Evolutionary conservation across 495 filamentous ascomycete genomes (phyloP), one percentile per base, ranked within the genome.

Genomic region (Platismatia glauca): DNA sequence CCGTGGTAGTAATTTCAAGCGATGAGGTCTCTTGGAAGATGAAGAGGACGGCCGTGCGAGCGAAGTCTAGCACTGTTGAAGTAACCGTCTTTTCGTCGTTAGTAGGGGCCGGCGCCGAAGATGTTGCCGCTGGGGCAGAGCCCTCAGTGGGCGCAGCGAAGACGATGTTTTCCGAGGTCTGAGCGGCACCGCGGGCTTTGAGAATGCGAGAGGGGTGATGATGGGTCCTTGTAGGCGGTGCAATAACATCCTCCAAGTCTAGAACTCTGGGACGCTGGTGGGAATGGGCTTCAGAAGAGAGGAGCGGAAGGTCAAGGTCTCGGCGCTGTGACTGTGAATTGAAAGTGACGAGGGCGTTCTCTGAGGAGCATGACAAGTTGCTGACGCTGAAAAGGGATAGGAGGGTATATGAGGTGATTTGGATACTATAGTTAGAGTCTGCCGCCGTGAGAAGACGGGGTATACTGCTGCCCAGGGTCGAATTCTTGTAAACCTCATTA

Each of bases 271-370:
- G 46, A 13, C 41, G 53, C 15, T 18, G 37, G 9, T 31, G 58
- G 52, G 22, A 11, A 27, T 56, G 24, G 35, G 39, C n/a, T 12
- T 67, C 58, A n/a, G 57, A 50, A 7, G 29, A 33, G 64, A 48
- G 22, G 64, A 53, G 39, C 66, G 24, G 38, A 29, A 44, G 29
- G 43, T 33, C 62, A 20, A 38, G 46, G 60, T 62, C 59, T 65
- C 67, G 29, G 59, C 63, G 44, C 53, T 64, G 37, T 57, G 59
- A 75, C 37, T 73, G 67, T 34, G 85, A 83, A 60, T 85, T 81
- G 68, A 98, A 95, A 0, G 89, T 87, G 11, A 97, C 86, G 27
- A 98, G 81, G 0, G 89, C 84, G 64, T 97, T 97, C 73, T 96
- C 85, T 0, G 84, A 82, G 2, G 80, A 83, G 73, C 94, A 98